Conservation (phyloP, 163 green algal species). For the Scenedesmus sp. region DNA sequence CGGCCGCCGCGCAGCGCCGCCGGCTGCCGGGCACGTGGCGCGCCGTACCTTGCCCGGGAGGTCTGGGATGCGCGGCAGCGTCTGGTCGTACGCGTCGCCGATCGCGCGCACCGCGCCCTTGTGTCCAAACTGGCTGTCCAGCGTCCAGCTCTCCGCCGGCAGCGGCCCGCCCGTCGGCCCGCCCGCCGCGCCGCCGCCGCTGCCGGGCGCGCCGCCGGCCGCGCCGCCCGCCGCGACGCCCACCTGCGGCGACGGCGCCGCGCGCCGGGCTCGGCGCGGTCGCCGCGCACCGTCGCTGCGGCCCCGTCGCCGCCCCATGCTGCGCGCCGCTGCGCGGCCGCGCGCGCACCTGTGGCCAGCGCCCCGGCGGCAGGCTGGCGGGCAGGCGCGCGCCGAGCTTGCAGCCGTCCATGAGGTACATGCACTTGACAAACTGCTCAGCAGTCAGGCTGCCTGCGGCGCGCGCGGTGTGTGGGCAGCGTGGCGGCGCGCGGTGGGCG, state of each 20-base stretch:
- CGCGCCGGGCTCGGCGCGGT: too few relatives aligned
- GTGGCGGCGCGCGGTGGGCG: too few relatives aligned
- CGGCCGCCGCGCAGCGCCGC: too few relatives aligned
- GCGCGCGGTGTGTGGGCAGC: too few relatives aligned
- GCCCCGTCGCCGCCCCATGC: too few relatives aligned
- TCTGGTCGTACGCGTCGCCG: conserved; percentile 41
- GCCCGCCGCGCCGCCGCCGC: neutral
- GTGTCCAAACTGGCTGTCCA: conserved; percentile 40
- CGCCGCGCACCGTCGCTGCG: too few relatives aligned
- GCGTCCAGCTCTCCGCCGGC: conserved; percentile 24
- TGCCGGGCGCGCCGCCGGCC: neutral
- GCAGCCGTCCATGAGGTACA: conserved; percentile 86
- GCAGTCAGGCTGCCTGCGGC: conserved; percentile 62
- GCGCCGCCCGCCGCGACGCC: too few relatives aligned
- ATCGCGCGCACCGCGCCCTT: conserved; percentile 23
- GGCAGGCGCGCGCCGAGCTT: conserved; percentile 69
- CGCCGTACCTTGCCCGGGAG: conserved; percentile 36
- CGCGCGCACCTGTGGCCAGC: neutral
- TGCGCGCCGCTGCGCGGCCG: too few relatives aligned
- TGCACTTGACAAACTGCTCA: conserved; percentile 74
- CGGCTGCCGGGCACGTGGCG: too few relatives aligned
- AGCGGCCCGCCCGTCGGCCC: neutral
- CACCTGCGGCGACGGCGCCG: too few relatives aligned
- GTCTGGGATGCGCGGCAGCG: conserved; percentile 33
- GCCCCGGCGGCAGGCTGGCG: conserved; percentile 62